Conservation (phyloP, 2,329 filamentous ascomycete species). For the Fusarium secorum region DNA sequence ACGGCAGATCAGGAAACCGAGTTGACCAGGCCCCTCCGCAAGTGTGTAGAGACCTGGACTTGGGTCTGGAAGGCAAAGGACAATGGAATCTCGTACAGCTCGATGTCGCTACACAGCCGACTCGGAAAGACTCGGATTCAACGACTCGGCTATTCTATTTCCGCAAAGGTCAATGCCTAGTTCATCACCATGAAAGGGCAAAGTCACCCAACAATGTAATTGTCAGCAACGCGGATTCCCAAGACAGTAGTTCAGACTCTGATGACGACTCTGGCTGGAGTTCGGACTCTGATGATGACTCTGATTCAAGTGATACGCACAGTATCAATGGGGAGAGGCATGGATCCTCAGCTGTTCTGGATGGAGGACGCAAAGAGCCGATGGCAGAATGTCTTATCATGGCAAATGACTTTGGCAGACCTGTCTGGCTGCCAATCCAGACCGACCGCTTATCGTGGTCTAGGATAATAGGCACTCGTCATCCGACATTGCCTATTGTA, state of each 20-base stretch:
- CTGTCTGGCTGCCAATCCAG: not conserved
- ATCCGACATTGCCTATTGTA: not conserved
- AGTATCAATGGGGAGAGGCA: not conserved
- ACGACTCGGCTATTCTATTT: not conserved
- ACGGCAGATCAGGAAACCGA: accelerated
- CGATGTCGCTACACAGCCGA: not conserved
- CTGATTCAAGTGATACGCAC: not conserved
- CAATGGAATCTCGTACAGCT: not conserved
- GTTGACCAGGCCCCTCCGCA: not conserved
- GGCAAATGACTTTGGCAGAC: not conserved
- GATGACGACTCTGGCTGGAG: not conserved
- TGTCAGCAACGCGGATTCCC: not conserved
- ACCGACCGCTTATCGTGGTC: not conserved
- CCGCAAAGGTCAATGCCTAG: not conserved
- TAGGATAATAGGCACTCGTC: not conserved
- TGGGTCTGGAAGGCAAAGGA: not conserved
- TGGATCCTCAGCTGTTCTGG: accelerated
- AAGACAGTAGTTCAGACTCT: not conserved
- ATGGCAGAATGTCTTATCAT: not conserved
- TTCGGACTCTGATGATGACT: not conserved
- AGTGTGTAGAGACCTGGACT: not conserved
- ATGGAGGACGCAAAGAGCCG: not conserved
- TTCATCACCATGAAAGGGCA: not conserved
- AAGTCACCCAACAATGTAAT: not conserved
- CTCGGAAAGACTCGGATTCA: not conserved